Base-by-base conservation (phyloP, 208 protist genomes). In the Leishmania tarentolae region DNA sequence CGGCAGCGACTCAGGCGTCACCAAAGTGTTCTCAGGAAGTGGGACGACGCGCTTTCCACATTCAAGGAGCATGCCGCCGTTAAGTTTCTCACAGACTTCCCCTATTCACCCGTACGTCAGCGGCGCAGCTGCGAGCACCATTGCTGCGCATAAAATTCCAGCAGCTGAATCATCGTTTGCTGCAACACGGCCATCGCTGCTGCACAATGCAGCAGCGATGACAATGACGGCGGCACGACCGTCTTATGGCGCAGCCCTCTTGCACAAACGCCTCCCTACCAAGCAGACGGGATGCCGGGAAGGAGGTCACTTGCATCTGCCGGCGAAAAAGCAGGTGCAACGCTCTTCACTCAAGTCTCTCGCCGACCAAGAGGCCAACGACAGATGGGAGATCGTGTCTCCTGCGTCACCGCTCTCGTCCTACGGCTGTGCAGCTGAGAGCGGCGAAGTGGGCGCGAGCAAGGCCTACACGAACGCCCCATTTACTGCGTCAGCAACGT, bases 161-260 rank as follows among this genome's bases (percentile, higher is more conserved):
- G 50, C 73, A 50, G 50, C n/a, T 47, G 73, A 21, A 13, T 11
- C 31, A 53, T 8, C 72, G 53, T 28, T 7, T 40, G 76, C 35
- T 50, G 69, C n/a, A 28, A 28, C 59, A 37, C 11, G 72, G 44
- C 42, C 72, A 40, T 53, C 47, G 42, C 52, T 86, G 3, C 66
- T 86, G 72, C 72, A 53, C 37, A 28, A 65, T 11, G 70, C 78
- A 3, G 76, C 77, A 1, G 50, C 73, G n/a, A 57, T 24, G 50
- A 63, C 82, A 8, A 68, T 71, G 19, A 72, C 37, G 31, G 82
- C 78, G 0, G 75, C 82, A 59, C 63, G 47, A 52, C 82, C 82
- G 11, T 86, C 82, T 7, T 86, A 79, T 59, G 82, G 82, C 35
- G 53, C 71, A 2, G 37, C 61, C 3, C 72, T 82, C 57, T 79